Conservation (phyloP, 1,284 basidiomycete species). For the Austroboletus olivaceoglutinosus region DNA sequence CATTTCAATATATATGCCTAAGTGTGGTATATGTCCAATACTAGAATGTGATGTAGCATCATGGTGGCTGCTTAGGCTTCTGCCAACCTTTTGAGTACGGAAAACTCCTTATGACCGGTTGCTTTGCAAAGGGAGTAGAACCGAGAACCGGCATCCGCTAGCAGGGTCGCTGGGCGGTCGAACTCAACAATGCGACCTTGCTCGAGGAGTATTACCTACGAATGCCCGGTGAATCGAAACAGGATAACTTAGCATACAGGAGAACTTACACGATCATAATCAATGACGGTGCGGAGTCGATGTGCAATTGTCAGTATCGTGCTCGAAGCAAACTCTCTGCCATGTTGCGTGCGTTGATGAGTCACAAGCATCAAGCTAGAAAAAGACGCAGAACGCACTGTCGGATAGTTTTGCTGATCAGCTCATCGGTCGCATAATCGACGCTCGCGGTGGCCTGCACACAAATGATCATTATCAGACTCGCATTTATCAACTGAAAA, state of each 20-base stretch:
- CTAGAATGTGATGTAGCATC: no score
- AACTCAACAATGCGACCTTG: constrained; percentile 83
- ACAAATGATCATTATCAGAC: background rate
- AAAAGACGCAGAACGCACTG: constrained; percentile 40
- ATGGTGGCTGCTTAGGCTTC: constrained; percentile 37
- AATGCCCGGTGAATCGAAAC: background rate
- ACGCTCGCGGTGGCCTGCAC: constrained; percentile 41
- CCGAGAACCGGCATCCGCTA: constrained; percentile 62
- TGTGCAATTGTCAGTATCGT: constrained; percentile 74
- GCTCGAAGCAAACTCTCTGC: constrained; percentile 60
- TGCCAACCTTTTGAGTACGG: constrained; percentile 66
- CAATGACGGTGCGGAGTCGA: constrained; percentile 65
- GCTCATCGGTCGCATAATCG: constrained; percentile 63
- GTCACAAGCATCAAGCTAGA: background rate
- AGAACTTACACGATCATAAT: constrained; percentile 57
- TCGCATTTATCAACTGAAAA: background rate
- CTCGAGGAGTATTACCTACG: constrained; percentile 82
- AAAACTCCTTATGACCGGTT: constrained; percentile 78
- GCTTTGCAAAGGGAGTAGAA: constrained; percentile 82
- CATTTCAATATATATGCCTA: background rate
- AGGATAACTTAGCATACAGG: constrained; percentile 11
- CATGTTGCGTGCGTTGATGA: constrained; percentile 25
- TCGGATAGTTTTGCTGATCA: constrained; percentile 58
- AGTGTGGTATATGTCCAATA: background rate
- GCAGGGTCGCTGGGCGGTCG: constrained; percentile 65